Base-by-base conservation (phyloP, 371 early-diverging fungal genomes). In the Apophysomyces ossiformis region DNA sequence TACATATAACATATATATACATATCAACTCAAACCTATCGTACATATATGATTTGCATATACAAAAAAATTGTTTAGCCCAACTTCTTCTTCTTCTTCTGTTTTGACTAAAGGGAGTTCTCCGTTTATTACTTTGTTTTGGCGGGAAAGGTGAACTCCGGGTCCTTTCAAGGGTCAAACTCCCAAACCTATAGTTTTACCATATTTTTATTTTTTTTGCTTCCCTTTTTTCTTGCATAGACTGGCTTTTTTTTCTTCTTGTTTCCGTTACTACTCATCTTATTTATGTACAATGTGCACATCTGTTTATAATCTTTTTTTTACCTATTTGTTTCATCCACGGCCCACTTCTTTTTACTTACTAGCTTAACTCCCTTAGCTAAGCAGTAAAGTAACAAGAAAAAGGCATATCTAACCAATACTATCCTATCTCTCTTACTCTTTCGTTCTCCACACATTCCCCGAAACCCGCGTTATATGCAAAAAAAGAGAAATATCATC, bases 1-100 rank as follows among this genome's bases (percentile, higher is more conserved):
- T 21, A 64, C 56, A 37, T 46, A 43, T 47, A 46, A 47, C 47
- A 36, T 46, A 62, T 62, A 58, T 58, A 58, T 58, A 58, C 58
- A 58, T 58, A 58, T 58, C 58, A 35, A 36, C 39, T 6, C 58
- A 35, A 41, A 41, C 32, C 37, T 35, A 58, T 58, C 54, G 8
- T 50, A 50, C 54, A 50, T 50, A 50, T 50, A 50, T 50, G 54
- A 50, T 50, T 26, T 50, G 54, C 54, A 50, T 50, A 50, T 50
- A 50, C 54, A 50, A 50, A 50, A 50, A 50, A 26, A 26, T 2
- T 26, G 32, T 26, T 26, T 26, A 26, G 54, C 54, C 54, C n/a
- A 50, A 58, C 37, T 37, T 38, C 37, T 7, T 26, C 32, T 7
- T 26, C 32, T 26, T 26, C 26, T 26, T 26, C 32, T 26, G 32